Percentiles rank a stretch among this genome's conserved stretches.
These are phyloP conservation scores for Physaria fendleri DNA, from an alignment of 345 rosid species.

Conservation along the genomic window DNA sequence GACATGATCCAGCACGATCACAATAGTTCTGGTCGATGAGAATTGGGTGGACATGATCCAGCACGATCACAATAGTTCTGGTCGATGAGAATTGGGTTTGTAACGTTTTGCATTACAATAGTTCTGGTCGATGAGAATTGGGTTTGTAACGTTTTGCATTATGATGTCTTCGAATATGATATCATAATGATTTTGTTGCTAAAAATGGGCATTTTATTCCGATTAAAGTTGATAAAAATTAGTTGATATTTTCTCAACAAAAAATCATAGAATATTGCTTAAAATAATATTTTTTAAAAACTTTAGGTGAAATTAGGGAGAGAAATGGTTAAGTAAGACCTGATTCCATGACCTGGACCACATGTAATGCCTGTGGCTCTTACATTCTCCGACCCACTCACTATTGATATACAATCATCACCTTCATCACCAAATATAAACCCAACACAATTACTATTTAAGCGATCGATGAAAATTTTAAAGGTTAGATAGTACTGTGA, in stretches of 20 bases:
- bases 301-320: slow-evolving; percentile 22
- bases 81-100: too few relatives aligned
- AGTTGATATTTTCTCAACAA: slow-evolving; percentile 16
- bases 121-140: slow-evolving; percentile 74
- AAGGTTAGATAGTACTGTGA: too few relatives aligned
- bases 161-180: slow-evolving; percentile 51
- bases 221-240: slow-evolving; percentile 13
- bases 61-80: slow-evolving; percentile 62
- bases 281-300: slow-evolving; percentile 1
- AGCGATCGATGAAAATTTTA: too few relatives aligned
- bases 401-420: slow-evolving; percentile 91
- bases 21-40: too few relatives aligned
- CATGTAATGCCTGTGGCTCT: slow-evolving; percentile 67
- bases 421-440: slow-evolving; percentile 37
- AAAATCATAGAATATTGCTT: slow-evolving; percentile 8
- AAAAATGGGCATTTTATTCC: not conserved
- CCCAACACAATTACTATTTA: slow-evolving; percentile 8
- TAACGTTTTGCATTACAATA: too few relatives aligned
- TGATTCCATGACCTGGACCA: slow-evolving; percentile 97
- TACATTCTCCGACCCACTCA: slow-evolving; percentile 77
- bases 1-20: slow-evolving; percentile 47
- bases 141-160: slow-evolving; percentile 69
- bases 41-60: slow-evolving; percentile 46
- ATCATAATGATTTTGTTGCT: slow-evolving; percentile 56
- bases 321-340: slow-evolving; percentile 48